Evolutionary conservation across 106 monocot genomes (phyloP).

Genomic region (Gastrodia elata): DNA sequence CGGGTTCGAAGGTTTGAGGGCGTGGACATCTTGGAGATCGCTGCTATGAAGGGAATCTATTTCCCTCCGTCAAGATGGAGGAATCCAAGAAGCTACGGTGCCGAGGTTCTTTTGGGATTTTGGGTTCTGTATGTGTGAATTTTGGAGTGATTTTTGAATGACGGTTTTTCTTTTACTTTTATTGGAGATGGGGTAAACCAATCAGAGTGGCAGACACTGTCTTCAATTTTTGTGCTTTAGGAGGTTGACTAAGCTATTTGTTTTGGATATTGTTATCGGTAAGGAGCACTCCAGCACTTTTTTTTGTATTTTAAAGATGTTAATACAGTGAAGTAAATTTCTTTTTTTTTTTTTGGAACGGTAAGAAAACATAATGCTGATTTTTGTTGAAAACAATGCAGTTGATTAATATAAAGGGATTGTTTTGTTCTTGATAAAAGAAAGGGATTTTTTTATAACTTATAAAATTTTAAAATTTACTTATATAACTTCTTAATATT

Average conservation of each 20-base stretch:
- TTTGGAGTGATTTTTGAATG: not conserved
- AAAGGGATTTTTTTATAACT: too few relatives aligned
- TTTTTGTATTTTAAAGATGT: not conserved
- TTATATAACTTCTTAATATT: too few relatives aligned
- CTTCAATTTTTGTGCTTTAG: not conserved
- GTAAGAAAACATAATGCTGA: not conserved
- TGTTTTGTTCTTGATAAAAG: too few relatives aligned
- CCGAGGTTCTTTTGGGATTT: not conserved
- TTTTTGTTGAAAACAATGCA: not conserved
- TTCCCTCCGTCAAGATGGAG: conserved; percentile 3
- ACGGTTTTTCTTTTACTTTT: not conserved
- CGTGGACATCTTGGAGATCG: conserved; percentile 4
- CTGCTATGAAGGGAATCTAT: conserved; percentile 4
- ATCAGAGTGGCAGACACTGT: not conserved
- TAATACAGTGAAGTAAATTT: not conserved
- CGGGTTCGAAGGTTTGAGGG: not conserved
- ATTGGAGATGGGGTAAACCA: not conserved
- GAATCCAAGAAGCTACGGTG: not conserved
- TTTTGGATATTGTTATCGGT: not conserved
- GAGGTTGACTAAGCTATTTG: not conserved
- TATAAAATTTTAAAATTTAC: too few relatives aligned
- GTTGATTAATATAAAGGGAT: not conserved
- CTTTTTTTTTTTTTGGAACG: not conserved
- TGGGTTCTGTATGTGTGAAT: not conserved
- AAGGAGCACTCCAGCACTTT: not conserved